Percentiles rank a stretch among this genome's conserved stretches.
Evolutionary conservation across 1,284 basidiomycete species (phyloP).

Genomic region (Ustilago lituana): DNA sequence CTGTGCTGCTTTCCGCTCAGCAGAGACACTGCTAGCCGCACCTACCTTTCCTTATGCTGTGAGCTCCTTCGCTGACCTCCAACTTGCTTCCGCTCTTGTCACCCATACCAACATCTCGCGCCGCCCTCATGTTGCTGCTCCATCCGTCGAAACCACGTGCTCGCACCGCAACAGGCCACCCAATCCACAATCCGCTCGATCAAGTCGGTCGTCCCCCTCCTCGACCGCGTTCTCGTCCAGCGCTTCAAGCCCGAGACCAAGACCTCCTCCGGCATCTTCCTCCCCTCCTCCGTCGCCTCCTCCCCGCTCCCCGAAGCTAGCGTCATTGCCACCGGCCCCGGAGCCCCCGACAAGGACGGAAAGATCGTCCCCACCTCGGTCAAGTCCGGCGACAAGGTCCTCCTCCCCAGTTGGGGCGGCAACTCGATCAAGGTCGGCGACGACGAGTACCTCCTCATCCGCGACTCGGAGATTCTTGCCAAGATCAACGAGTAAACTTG

Average conservation of each 20-base stretch:
- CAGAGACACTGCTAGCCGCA: too few relatives aligned
- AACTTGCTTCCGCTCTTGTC: too few relatives aligned
- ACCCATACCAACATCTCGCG: too few relatives aligned
- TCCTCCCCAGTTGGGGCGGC: conserved; percentile 95
- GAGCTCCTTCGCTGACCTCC: too few relatives aligned
- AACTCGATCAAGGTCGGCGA: conserved; percentile 96
- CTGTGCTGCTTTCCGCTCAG: background rate
- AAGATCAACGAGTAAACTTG: conserved; percentile 88
- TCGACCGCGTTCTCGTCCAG: conserved; percentile 97
- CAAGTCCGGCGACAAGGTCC: conserved; percentile 87
- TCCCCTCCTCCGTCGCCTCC: conserved; percentile 84
- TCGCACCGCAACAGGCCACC: conserved; percentile 20
- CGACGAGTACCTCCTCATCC: conserved; percentile 95
- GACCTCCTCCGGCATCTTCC: conserved; percentile 79
- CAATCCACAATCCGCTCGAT: conserved; percentile 73
- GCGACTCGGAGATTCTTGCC: conserved; percentile 93
- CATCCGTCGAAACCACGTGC: too few relatives aligned
- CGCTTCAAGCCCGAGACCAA: conserved; percentile 83
- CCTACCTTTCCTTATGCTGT: too few relatives aligned
- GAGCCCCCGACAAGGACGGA: conserved; percentile 86
- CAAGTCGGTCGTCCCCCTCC: conserved; percentile 86
- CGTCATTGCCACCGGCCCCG: conserved; percentile 94
- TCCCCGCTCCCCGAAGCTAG: conserved; percentile 92
- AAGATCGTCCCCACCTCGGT: conserved; percentile 80
- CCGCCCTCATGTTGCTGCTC: background rate